A percentile compares a stretch with the other conserved stretches of the same genome.
These are phyloP conservation scores for Wickerhamomyces alni DNA, from an alignment of 805 yeast genomes.

Conservation along the genomic window DNA sequence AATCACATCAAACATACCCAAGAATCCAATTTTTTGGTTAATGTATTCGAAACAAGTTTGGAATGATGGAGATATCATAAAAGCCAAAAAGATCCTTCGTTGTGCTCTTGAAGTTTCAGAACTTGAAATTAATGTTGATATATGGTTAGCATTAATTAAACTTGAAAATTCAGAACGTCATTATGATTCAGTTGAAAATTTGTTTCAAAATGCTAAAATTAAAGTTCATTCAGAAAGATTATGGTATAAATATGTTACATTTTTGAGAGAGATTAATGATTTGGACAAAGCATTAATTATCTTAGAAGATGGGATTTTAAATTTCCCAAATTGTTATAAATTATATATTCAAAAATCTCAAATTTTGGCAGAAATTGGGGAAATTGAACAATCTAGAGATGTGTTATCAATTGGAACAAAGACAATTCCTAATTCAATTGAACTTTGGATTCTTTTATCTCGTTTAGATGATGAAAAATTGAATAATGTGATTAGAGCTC, in stretches of 20 bases:
- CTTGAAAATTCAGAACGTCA: constrained; percentile 43
- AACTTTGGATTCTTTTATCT: constrained; percentile 53
- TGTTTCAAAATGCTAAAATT: constrained; percentile 34
- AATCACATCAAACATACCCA: constrained; percentile 47
- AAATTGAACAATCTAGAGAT: constrained; percentile 39
- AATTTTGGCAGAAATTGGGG: constrained; percentile 30
- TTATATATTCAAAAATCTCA: constrained; percentile 63
- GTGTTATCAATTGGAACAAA: constrained; percentile 43
- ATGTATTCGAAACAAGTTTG: constrained; percentile 72
- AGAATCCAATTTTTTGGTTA: constrained; percentile 45
- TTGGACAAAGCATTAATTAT: constrained; percentile 32
- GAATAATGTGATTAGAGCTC: constrained; percentile 47
- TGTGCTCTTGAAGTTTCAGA: constrained; percentile 39
- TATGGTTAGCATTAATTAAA: constrained; percentile 72
- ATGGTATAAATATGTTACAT: constrained; percentile 56
- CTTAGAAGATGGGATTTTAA: constrained; percentile 39
- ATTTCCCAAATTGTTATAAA: constrained; percentile 45
- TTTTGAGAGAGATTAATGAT: constrained; percentile 36
- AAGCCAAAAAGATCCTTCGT: constrained; percentile 48
- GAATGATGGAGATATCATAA: constrained; percentile 40
- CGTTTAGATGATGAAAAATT: constrained; percentile 31
- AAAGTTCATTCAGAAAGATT: constrained; percentile 38
- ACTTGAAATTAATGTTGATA: constrained; percentile 41
- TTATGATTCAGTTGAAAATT: constrained; percentile 27
- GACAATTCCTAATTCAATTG: constrained; percentile 34